Conservation (phyloP, 345 rosid genomes). For the Hevea brasiliensis region DNA sequence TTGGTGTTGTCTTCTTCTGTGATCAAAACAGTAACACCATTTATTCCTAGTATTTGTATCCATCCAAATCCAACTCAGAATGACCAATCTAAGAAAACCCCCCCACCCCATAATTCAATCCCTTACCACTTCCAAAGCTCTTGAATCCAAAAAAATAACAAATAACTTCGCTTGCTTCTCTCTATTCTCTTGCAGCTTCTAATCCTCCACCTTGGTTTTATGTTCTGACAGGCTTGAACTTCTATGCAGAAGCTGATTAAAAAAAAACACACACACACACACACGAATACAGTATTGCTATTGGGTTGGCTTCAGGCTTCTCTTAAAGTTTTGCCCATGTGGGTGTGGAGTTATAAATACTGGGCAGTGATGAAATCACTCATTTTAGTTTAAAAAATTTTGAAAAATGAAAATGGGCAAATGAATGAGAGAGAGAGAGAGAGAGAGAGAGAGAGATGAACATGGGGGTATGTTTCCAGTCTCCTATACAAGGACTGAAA, state of each 20-base stretch:
- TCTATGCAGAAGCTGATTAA: conserved; percentile 24
- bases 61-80: conserved; percentile 26
- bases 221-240: conserved; percentile 36
- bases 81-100: conserved; percentile 36
- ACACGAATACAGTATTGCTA: background rate
- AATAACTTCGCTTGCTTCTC: conserved; percentile 7
- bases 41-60: conserved; percentile 50
- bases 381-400: conserved; percentile 6
- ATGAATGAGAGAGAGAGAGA: conserved; percentile 13
- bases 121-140: conserved; percentile 47
- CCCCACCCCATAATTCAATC: conserved; percentile 20
- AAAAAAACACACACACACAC: background rate
- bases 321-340: conserved; percentile 62
- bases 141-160: conserved; percentile 24
- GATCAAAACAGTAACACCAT: conserved; percentile 48
- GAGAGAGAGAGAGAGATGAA: conserved; percentile 15
- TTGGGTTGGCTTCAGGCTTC: conserved; percentile 36
- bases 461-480: conserved; percentile 40
- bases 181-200: conserved; percentile 36
- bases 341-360: conserved; percentile 62
- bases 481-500: conserved; percentile 59
- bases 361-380: conserved; percentile 67
- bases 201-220: conserved; percentile 31
- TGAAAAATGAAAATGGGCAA: too few relatives aligned
- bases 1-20: conserved; percentile 50